Percentiles rank a stretch among this genome's conserved stretches.
Conservation (phyloP, 139 green algal species). For the Penium margaritaceum region DNA sequence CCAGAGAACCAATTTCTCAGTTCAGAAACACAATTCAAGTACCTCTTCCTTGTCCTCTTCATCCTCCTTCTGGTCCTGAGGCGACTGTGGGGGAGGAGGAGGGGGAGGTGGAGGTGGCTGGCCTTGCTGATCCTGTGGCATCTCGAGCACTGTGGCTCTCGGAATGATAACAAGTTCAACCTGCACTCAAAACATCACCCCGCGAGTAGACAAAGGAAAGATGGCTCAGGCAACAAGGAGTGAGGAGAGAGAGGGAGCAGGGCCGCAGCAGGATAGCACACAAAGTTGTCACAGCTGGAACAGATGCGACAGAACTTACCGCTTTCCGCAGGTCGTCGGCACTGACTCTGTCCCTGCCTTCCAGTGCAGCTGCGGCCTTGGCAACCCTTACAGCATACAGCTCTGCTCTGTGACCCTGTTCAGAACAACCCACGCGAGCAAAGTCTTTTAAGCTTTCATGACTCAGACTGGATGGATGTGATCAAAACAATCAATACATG, state of each 20-base stretch:
- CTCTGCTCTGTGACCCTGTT: conserved; percentile 88
- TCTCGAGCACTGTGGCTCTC: conserved; percentile 57
- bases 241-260: too few relatives aligned
- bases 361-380: conserved; percentile 75
- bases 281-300: too few relatives aligned
- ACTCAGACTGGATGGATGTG: too few relatives aligned
- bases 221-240: too few relatives aligned
- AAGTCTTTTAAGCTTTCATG: too few relatives aligned
- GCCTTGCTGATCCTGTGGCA: conserved; percentile 62
- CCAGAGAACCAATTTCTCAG: too few relatives aligned
- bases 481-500: too few relatives aligned
- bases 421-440: too few relatives aligned
- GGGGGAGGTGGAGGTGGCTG: conserved; percentile 78
- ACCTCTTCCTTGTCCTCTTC: conserved; percentile 71
- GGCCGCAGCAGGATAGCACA: too few relatives aligned
- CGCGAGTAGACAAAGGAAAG: too few relatives aligned
- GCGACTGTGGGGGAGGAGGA: conserved; percentile 59
- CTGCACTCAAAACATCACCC: conserved; percentile 17
- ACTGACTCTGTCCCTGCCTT: conserved; percentile 73
- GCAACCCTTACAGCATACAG: conserved; percentile 83
- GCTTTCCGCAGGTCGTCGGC: conserved; percentile 87
- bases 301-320: conserved; percentile 38
- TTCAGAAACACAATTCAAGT: too few relatives aligned
- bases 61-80: conserved; percentile 65
- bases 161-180: conserved; percentile 93